Percentiles rank a stretch among this genome's conserved stretches.
Evolutionary conservation across 352 stramenopile species (phyloP).

Genomic region (Phytopythium cucurbitacearum): DNA sequence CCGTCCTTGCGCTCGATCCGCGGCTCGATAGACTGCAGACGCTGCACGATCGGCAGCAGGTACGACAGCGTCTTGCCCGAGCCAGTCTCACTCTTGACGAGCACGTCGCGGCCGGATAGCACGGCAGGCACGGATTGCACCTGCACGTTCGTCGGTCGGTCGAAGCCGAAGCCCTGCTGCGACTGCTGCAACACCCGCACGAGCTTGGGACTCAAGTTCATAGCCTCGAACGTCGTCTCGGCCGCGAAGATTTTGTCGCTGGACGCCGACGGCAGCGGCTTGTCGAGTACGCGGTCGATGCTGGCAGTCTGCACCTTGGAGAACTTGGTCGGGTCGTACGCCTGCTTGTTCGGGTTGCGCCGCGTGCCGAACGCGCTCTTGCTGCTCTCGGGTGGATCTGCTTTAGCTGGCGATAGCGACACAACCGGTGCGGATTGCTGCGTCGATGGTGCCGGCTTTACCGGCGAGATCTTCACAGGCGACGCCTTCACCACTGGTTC

Average conservation of each 20-base stretch:
- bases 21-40: slow-evolving; percentile 62
- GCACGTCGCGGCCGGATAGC: slow-evolving; percentile 77
- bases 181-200: slow-evolving; percentile 67
- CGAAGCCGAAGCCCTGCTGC: slow-evolving; percentile 68
- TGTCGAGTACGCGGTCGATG: slow-evolving; percentile 66
- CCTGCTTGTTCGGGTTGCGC: slow-evolving; percentile 81
- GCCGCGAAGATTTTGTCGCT: slow-evolving; percentile 84
- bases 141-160: slow-evolving; percentile 73
- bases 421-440: neutral
- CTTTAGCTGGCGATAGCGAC: neutral
- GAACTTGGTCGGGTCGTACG: slow-evolving; percentile 60
- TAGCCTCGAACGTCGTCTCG: slow-evolving; percentile 64
- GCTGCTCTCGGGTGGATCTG: neutral
- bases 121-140: slow-evolving; percentile 76
- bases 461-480: too few species aligned
- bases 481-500: too few species aligned
- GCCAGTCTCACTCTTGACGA: slow-evolving; percentile 96
- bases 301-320: slow-evolving; percentile 33
- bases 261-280: slow-evolving; percentile 61
- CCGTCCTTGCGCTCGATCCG: slow-evolving; percentile 74
- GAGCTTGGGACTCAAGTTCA: slow-evolving; percentile 62
- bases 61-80: slow-evolving; percentile 97
- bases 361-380: slow-evolving; percentile 60
- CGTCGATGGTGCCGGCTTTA: neutral
- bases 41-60: slow-evolving; percentile 93